phyloP scores from a whole-genome alignment of 108 stramenopile genomes.

The Cyclostephanos tholiformis region DNA sequence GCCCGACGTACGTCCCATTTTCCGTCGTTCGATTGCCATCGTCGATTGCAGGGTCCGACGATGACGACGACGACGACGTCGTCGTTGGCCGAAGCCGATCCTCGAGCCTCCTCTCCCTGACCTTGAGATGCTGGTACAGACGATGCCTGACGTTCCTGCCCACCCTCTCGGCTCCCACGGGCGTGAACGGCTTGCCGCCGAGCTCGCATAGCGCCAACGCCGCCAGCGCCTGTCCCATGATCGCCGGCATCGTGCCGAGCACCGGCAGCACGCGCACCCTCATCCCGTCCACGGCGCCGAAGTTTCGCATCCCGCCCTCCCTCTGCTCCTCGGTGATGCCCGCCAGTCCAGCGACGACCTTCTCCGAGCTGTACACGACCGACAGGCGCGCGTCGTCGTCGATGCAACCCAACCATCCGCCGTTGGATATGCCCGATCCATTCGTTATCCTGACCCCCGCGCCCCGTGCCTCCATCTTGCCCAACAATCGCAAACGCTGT shows the following conservation, averaged over 20 bases:
- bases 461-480: constrained; percentile 45
- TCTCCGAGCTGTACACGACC: constrained; percentile 92
- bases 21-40: background rate
- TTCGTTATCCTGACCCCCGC: constrained; percentile 27
- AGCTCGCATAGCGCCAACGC: constrained; percentile 88
- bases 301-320: constrained; percentile 71
- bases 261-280: constrained; percentile 97
- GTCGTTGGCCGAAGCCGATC: constrained; percentile 30
- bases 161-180: constrained; percentile 80
- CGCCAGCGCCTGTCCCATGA: constrained; percentile 95
- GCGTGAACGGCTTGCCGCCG: constrained; percentile 90
- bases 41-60: background rate
- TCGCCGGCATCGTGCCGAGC: constrained; percentile 94
- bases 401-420: constrained; percentile 43
- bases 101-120: constrained; percentile 66
- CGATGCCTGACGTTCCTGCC: constrained; percentile 77
- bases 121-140: constrained; percentile 70
- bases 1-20: constrained; percentile 59
- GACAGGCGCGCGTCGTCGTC: constrained; percentile 59
- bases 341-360: constrained; percentile 86
- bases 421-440: constrained; percentile 28
- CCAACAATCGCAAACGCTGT: constrained; percentile 61
- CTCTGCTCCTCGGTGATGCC: constrained; percentile 92
- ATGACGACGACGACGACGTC: constrained; percentile 18
- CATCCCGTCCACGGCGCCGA: constrained; percentile 95